Evolutionary conservation across 2,329 filamentous ascomycete genomes (phyloP), one percentile per base, ranked within the genome.

Genomic region (Clarireedia homoeocarpa): DNA sequence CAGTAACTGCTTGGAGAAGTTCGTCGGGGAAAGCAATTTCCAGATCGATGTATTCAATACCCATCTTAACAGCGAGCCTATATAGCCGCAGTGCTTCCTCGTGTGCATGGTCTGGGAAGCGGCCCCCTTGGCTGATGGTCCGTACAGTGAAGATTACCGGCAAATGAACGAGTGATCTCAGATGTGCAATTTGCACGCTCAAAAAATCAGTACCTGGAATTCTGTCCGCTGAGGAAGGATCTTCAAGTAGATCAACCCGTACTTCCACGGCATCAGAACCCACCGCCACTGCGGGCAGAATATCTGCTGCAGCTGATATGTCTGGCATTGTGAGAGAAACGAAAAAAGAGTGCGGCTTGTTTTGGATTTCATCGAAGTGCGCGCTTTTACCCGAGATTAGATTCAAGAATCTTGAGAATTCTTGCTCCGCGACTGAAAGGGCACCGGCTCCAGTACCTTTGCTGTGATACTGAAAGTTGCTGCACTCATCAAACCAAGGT

Each of bases 201-300:
- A 99, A 81, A 60, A 88, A 95, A 57, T 95, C 90, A 0, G 83
- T 73, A 0, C 81, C 79, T 7, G 84, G 83, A 51, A 85, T 74
- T 0, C 78, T 80, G 51, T 67, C 64, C 48, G 74, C 74, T 20
- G 75, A 69, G 12, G 74, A 74, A 3, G 83, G 77, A 66, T 96
- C 88, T 59, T 87, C 80, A 15, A 99, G 79, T 44, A 99, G 75
- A 72, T 99, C 94, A 4, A 96, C 89, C n/a, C 94, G 84, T 51
- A 99, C 74, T 71, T 99, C 94, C 10, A 97, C 89, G 3, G 92
- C 94, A 72, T 99, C 92, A 6, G 89, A 88, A 4, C 94, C 94
- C 42, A 95, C 84, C 12, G 87, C 83, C 45, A 91, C 86, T 51
- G 83, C 77, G 1, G 85, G 83, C 46, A 99, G 77, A 27, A 85